Conservation (phyloP, 495 filamentous ascomycete genomes). For the Sporormia fimetaria region DNA sequence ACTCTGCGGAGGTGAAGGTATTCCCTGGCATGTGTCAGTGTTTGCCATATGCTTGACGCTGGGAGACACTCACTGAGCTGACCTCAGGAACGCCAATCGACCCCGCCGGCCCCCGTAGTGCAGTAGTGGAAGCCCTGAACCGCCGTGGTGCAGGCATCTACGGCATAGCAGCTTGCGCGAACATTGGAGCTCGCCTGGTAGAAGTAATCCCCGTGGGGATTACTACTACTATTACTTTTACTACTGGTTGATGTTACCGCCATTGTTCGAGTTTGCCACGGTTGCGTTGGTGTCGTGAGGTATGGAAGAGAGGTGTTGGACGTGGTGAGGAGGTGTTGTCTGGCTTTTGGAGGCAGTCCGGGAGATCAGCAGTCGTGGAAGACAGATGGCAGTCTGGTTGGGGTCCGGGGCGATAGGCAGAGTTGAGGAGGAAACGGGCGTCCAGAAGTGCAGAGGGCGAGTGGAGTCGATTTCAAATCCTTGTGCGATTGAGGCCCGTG, state of each 20-base stretch:
- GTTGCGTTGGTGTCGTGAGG: slow-evolving; percentile 21
- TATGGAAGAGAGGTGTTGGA: too few species aligned
- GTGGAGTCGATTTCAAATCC: too few species aligned
- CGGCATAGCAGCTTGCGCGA: slow-evolving; percentile 76
- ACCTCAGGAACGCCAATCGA: slow-evolving; percentile 97
- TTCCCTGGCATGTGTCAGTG: slow-evolving; percentile 33
- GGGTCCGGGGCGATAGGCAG: too few species aligned
- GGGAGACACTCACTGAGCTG: slow-evolving; percentile 42
- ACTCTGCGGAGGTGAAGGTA: slow-evolving; percentile 65
- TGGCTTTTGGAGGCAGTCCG: neutral
- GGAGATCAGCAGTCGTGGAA: neutral
- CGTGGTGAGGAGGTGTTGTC: too few species aligned
- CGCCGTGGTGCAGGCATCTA: slow-evolving; percentile 41
- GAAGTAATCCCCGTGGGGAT: slow-evolving; percentile 49
- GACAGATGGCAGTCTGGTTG: too few species aligned
- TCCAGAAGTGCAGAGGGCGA: too few species aligned
- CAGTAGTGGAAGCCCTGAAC: slow-evolving; percentile 87
- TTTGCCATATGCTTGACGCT: neutral
- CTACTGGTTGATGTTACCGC: slow-evolving; percentile 39
- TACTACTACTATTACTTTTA: slow-evolving; percentile 56
- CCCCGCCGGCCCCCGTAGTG: slow-evolving; percentile 77
- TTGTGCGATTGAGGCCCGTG: slow-evolving; percentile 1
- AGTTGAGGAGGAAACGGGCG: too few species aligned
- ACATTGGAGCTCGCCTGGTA: slow-evolving; percentile 42
- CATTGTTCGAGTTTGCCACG: slow-evolving; percentile 35